Conservation (phyloP, 2,329 filamentous ascomycete genomes). For the Chaetomium sp. region DNA sequence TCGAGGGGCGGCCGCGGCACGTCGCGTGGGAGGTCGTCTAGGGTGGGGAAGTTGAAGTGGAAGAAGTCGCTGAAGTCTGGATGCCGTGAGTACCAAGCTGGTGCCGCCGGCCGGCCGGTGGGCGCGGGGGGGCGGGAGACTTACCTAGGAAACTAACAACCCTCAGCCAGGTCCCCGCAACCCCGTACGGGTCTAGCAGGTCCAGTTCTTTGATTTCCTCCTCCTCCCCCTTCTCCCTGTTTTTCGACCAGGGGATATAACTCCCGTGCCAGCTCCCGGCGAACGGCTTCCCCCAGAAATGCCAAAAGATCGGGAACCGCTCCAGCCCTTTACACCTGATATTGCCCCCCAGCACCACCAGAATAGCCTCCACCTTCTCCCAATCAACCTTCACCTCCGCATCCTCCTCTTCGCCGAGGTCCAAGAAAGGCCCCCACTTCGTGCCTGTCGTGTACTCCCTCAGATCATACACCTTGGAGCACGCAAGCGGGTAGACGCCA, state of each 20-base stretch:
- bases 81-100: neutral
- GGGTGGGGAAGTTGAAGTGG: constrained; percentile 65
- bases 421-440: constrained; percentile 71
- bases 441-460: constrained; percentile 64
- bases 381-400: constrained; percentile 61
- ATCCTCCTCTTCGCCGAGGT: constrained; percentile 55
- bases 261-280: constrained; percentile 56
- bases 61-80: constrained; percentile 72
- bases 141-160: constrained; percentile 44
- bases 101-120: neutral
- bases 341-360: constrained; percentile 69
- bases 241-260: constrained; percentile 45
- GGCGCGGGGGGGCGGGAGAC: neutral
- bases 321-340: constrained; percentile 52
- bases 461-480: constrained; percentile 72
- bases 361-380: constrained; percentile 77
- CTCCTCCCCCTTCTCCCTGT: constrained; percentile 22
- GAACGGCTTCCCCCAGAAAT: constrained; percentile 60
- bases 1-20: constrained; percentile 57
- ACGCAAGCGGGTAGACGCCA: constrained; percentile 61
- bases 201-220: constrained; percentile 49
- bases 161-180: constrained; percentile 72
- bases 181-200: constrained; percentile 67
- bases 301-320: constrained; percentile 49
- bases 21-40: constrained; percentile 43